Conservation (phyloP, 306 rosid species). For the Cucurbita ficifolia region DNA sequence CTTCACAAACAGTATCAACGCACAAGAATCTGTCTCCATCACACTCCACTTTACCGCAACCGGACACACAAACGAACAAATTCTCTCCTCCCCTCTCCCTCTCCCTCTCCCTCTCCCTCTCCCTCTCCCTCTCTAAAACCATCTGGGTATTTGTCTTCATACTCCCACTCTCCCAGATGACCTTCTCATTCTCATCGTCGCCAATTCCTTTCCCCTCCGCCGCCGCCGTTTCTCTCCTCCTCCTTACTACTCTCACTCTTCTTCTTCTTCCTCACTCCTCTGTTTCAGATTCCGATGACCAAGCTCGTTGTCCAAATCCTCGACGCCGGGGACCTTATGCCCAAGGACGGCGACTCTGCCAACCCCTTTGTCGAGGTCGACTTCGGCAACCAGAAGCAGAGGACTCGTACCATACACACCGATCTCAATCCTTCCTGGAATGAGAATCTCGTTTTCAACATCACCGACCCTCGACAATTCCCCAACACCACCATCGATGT, state of each 20-base stretch:
- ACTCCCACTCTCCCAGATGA: constrained; percentile 33
- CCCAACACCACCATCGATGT: constrained; percentile 45
- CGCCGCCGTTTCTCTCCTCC: not conserved
- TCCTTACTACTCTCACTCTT: not conserved
- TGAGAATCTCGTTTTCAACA: constrained; percentile 46
- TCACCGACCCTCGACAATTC: constrained; percentile 29
- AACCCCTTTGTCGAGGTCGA: constrained; percentile 61
- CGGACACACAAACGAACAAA: not conserved
- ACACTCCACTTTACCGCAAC: constrained; percentile 16
- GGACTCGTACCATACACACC: constrained; percentile 43
- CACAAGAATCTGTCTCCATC: constrained; percentile 8
- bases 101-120: not conserved
- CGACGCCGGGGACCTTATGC: constrained; percentile 59
- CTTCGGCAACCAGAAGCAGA: constrained; percentile 41
- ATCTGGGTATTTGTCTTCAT: constrained; percentile 28
- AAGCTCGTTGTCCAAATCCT: constrained; percentile 63
- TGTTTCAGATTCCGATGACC: constrained; percentile 7
- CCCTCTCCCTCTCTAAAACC: not conserved
- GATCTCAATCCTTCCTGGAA: constrained; percentile 75
- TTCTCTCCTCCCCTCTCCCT: not conserved
- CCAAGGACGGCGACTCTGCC: constrained; percentile 67
- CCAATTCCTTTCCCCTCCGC: not conserved
- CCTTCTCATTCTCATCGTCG: constrained; percentile 19
- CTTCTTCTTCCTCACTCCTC: not conserved
- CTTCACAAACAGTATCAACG: too few relatives aligned